These are phyloP conservation scores for Gastrolobium bilobum DNA, from an alignment of 306 rosid species.

Conservation along the genomic window DNA sequence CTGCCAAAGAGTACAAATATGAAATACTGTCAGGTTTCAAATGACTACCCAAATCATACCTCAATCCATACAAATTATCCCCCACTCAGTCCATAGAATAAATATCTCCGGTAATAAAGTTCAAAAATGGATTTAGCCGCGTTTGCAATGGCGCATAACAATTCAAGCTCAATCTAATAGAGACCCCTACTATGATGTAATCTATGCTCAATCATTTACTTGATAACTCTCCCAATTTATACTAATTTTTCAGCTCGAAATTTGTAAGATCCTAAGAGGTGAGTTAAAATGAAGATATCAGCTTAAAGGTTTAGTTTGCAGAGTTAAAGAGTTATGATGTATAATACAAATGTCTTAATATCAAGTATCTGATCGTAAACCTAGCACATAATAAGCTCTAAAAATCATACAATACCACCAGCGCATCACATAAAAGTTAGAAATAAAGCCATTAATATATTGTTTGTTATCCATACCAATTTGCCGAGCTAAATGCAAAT, in stretches of 20 bases:
- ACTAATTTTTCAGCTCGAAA: background rate
- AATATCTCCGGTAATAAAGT: conserved; percentile 19
- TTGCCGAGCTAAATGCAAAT: conserved; percentile 23
- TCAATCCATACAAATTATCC: conserved; percentile 31
- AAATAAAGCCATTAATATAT: background rate
- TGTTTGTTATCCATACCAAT: conserved; percentile 4
- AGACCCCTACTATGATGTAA: background rate
- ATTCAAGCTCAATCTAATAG: conserved; percentile 34
- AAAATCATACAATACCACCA: conserved; percentile 1
- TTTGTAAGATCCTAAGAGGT: background rate
- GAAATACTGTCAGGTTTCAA: conserved; percentile 24
- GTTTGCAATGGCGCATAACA: background rate
- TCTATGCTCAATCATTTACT: background rate
- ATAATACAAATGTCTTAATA: background rate
- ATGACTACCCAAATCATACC: conserved; percentile 24
- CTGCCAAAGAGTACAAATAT: conserved; percentile 19
- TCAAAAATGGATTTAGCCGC: conserved; percentile 1
- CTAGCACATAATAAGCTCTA: conserved; percentile 28
- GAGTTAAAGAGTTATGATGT: background rate
- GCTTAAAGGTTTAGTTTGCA: background rate
- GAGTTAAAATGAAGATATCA: background rate
- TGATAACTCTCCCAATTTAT: background rate
- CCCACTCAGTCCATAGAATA: conserved; percentile 10
- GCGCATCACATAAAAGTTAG: conserved; percentile 18
- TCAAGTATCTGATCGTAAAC: background rate